Evolutionary conservation across 2,329 filamentous ascomycete genomes (phyloP), one percentile per base, ranked within the genome.

Genomic region (Colletotrichum limetticola): DNA sequence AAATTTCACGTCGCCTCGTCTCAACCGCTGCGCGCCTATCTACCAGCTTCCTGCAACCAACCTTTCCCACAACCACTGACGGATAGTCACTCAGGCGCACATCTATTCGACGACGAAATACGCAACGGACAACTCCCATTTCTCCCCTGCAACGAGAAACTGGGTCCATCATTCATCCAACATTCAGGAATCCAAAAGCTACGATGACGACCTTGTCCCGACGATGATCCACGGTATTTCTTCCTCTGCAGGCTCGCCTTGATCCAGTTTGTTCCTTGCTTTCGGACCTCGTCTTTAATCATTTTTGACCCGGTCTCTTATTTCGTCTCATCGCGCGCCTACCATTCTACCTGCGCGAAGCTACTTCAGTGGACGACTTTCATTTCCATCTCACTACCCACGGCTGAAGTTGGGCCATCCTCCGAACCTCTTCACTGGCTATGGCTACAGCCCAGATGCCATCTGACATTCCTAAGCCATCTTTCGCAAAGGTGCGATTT

Each of bases 401-500:
- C 62, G 58, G 46, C 57, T 26, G 46, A 61, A 58, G 11, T 22
- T 46, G 42, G 59, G 66, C 59, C 46, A 26, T 42, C 42, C 32
- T 35, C 35, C 53, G 19, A 30, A 46, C 42, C 49, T 61, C 55
- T 12, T 24, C 26, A 62, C 24, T 30, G 60, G 78, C 75, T 75
- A 89, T 89, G 87, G 84, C 87, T 74, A 83, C 86, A 59, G 80
- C 85, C 68, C 83, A 85, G 78, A 82, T 86, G 76, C 81, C 85
- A 76, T 78, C 85, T 74, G 87, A 88, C 76, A 76, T 84, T 68
- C 84, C 84, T 66, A 91, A 90, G 82, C 88, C 92, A 77, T 94
- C 93, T 56, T 95, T 95, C 86, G 93, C 93, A 83, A 95, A 94
- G 89, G 93, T 94, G 85, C 71, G 86, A 11, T 32, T 35, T n/a